Evolutionary conservation across 164 flowering plant species (phyloP).

Genomic region (Berberis vulgaris): DNA sequence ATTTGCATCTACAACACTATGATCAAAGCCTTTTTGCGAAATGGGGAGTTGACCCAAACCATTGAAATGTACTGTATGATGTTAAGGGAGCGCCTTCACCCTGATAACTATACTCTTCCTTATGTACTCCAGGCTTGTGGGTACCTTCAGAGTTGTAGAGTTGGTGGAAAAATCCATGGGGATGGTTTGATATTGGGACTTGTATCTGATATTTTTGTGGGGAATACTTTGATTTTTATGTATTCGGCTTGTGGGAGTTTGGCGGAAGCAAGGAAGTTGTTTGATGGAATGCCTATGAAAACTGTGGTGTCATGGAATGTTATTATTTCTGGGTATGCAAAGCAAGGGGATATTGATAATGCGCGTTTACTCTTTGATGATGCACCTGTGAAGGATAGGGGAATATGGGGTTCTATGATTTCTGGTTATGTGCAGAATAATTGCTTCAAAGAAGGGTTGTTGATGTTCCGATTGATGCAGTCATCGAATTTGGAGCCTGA

Average conservation of each 20-base stretch:
- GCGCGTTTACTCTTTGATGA: slow-evolving; percentile 48
- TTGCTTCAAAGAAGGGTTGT: slow-evolving; percentile 52
- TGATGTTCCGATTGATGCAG: slow-evolving; percentile 51
- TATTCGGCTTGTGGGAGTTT: slow-evolving; percentile 26
- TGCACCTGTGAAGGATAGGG: slow-evolving; percentile 48
- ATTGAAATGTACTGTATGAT: slow-evolving; percentile 23
- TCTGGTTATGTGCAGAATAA: slow-evolving; percentile 57
- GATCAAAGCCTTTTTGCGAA: slow-evolving; percentile 45
- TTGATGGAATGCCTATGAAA: slow-evolving; percentile 34
- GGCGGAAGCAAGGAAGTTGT: slow-evolving; percentile 29
- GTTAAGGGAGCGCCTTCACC: slow-evolving; percentile 22
- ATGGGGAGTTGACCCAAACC: slow-evolving; percentile 16
- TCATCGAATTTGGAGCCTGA: slow-evolving; percentile 33
- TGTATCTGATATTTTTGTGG: slow-evolving; percentile 33
- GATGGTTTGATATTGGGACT: slow-evolving; percentile 36
- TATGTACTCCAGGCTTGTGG: slow-evolving; percentile 49
- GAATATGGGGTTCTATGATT: slow-evolving; percentile 62
- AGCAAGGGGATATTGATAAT: slow-evolving; percentile 37
- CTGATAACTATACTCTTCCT: slow-evolving; percentile 62
- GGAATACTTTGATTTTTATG: slow-evolving; percentile 43
- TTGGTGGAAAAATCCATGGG: slow-evolving; percentile 41
- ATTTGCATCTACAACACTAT: slow-evolving; percentile 57
- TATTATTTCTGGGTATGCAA: slow-evolving; percentile 50
- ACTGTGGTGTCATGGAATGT: slow-evolving; percentile 50
- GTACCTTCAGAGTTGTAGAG: slow-evolving; percentile 12